Percentiles rank a stretch among this genome's conserved stretches.
These are phyloP conservation scores for Immersiporthe knoxdaviesiana DNA, from an alignment of 2,329 filamentous ascomycete species.

Conservation along the genomic window DNA sequence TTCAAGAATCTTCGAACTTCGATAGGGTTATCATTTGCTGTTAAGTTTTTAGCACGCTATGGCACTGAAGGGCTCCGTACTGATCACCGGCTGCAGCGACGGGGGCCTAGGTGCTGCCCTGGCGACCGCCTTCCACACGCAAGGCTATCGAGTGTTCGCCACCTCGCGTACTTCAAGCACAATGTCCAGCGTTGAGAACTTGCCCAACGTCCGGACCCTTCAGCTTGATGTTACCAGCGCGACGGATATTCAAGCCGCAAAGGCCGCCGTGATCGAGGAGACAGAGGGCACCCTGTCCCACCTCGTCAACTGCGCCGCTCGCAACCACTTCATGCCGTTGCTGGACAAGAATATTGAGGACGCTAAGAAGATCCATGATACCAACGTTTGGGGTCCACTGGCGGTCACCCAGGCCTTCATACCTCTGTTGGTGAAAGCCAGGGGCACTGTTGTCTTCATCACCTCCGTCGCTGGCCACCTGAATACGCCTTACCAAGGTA, in stretches of 20 bases:
- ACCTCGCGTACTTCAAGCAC: constrained; percentile 43
- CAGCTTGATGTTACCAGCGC: constrained; percentile 40
- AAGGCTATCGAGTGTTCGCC: constrained; percentile 45
- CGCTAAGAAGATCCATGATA: neutral
- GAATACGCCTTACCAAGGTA: neutral
- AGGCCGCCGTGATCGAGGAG: constrained; percentile 35
- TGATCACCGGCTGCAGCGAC: constrained; percentile 44
- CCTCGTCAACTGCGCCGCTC: constrained; percentile 44
- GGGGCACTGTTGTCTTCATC: neutral
- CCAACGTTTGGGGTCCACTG: constrained; percentile 42
- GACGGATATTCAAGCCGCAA: constrained; percentile 7
- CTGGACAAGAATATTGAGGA: constrained; percentile 38
- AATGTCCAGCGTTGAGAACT: constrained; percentile 36
- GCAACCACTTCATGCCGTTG: constrained; percentile 42
- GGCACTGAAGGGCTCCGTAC: constrained; percentile 2
- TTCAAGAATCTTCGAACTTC: neutral
- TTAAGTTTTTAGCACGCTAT: neutral
- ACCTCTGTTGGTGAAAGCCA: neutral
- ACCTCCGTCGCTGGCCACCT: neutral
- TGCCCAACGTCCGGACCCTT: constrained; percentile 45
- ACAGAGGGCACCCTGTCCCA: constrained; percentile 41
- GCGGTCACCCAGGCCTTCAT: constrained; percentile 45
- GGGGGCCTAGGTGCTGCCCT: constrained; percentile 47
- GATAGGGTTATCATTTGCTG: neutral
- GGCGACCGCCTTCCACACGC: constrained; percentile 42